Conservation (phyloP, 495 filamentous ascomycete genomes). For the Aspergillus heteromorphus region DNA sequence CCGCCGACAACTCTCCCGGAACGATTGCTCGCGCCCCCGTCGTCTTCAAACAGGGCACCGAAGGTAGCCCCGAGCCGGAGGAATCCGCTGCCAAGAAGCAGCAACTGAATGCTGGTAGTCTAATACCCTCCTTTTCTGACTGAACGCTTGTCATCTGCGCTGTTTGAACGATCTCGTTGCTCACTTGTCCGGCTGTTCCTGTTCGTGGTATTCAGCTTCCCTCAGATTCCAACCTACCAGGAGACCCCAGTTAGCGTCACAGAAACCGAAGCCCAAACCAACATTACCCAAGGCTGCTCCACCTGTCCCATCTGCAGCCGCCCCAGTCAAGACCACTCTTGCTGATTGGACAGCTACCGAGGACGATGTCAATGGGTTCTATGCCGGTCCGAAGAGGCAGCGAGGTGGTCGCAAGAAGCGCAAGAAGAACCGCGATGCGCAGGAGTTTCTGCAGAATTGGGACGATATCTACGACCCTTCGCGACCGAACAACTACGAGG, state of each 20-base stretch:
- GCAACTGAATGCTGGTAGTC: slow-evolving; percentile 67
- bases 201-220: slow-evolving; percentile 46
- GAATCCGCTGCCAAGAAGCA: slow-evolving; percentile 63
- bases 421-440: slow-evolving; percentile 68
- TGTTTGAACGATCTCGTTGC: slow-evolving; percentile 30
- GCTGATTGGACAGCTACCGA: slow-evolving; percentile 81
- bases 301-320: slow-evolving; percentile 18
- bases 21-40: slow-evolving; percentile 76
- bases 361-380: slow-evolving; percentile 63
- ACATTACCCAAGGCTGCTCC: slow-evolving; percentile 37
- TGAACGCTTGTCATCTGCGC: slow-evolving; percentile 7
- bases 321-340: slow-evolving; percentile 57
- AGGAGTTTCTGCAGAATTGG: slow-evolving; percentile 68
- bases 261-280: slow-evolving; percentile 64
- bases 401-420: slow-evolving; percentile 83
- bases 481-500: slow-evolving; percentile 77
- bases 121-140: slow-evolving; percentile 25
- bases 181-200: slow-evolving; percentile 41
- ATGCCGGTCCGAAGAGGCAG: slow-evolving; percentile 58
- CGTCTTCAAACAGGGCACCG: slow-evolving; percentile 58
- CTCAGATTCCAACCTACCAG: slow-evolving; percentile 86
- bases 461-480: slow-evolving; percentile 89
- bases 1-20: slow-evolving; percentile 45
- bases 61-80: slow-evolving; percentile 45
- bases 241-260: slow-evolving; percentile 61